These are phyloP conservation scores for Lecanosticta acicola DNA, from an alignment of 2,329 filamentous ascomycete species.

Conservation along the genomic window DNA sequence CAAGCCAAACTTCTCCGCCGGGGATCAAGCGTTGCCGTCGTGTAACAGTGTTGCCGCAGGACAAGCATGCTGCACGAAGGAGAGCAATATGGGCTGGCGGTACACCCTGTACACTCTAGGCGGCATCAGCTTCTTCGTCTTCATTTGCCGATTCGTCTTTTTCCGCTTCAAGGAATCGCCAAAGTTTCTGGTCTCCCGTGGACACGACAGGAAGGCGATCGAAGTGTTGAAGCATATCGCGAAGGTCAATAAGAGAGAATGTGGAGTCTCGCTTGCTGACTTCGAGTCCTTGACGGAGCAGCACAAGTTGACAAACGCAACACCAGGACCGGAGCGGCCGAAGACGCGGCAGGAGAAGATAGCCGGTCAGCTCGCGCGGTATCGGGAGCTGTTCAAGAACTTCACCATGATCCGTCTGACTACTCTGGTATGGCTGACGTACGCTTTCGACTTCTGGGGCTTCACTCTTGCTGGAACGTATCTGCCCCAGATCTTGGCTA, in stretches of 20 bases:
- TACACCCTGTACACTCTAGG: conserved; percentile 40
- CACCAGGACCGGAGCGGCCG: neutral
- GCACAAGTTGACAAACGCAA: neutral
- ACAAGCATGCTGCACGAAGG: conserved; percentile 34
- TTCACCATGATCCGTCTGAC: conserved; percentile 43
- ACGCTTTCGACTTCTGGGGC: conserved; percentile 49
- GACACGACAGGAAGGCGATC: conserved; percentile 49
- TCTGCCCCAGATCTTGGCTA: conserved; percentile 46
- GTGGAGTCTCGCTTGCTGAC: conserved; percentile 32
- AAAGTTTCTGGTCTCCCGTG: conserved; percentile 53
- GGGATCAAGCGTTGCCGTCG: conserved; percentile 37
- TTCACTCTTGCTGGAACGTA: conserved; percentile 46
- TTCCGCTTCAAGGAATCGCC: conserved; percentile 56
- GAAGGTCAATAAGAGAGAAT: conserved; percentile 37
- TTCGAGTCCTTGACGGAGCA: conserved; percentile 30
- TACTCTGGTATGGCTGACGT: conserved; percentile 47
- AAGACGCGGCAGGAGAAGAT: neutral
- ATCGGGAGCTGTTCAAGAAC: conserved; percentile 41
- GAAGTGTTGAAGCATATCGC: conserved; percentile 40
- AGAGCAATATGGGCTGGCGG: conserved; percentile 42
- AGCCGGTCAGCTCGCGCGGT: conserved; percentile 23
- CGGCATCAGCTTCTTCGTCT: conserved; percentile 39
- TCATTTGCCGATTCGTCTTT: conserved; percentile 50
- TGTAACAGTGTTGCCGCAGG: conserved; percentile 36
- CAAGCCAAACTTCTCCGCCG: conserved; percentile 45